A percentile compares a stretch with the other conserved stretches of the same genome.
Conservation (phyloP, 305 asterid genomes). For the Fraxinus paxiana region DNA sequence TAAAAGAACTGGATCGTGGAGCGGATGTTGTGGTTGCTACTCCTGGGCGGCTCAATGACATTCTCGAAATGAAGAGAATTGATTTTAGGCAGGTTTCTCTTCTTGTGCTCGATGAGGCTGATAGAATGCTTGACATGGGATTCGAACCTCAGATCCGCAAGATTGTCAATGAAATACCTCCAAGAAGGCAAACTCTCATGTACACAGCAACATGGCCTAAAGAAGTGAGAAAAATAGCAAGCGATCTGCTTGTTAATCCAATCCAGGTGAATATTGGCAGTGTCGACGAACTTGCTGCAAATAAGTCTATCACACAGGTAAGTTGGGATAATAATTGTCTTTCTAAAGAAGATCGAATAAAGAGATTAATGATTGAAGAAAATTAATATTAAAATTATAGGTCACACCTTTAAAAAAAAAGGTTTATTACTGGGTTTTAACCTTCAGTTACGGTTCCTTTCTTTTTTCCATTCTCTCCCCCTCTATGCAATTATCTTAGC, state of each 20-base stretch:
- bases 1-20: slow-evolving; percentile 87
- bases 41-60: slow-evolving; percentile 98
- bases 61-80: slow-evolving; percentile 88
- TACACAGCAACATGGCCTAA: slow-evolving; percentile 99
- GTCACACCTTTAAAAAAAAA: neutral
- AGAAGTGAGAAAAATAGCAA: slow-evolving; percentile 85
- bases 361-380: neutral
- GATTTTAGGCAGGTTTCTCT: slow-evolving; percentile 84
- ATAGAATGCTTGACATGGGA: slow-evolving; percentile 99
- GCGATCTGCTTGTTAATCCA: slow-evolving; percentile 80
- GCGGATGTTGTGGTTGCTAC: slow-evolving; percentile 93
- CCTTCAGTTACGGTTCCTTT: neutral
- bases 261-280: slow-evolving; percentile 95
- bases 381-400: neutral
- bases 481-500: neutral
- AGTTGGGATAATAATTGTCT: neutral
- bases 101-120: slow-evolving; percentile 98
- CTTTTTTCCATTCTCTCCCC: neutral
- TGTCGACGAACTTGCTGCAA: slow-evolving; percentile 91
- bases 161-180: slow-evolving; percentile 90
- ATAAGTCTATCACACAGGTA: slow-evolving; percentile 93
- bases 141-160: slow-evolving; percentile 97
- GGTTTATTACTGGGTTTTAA: neutral
- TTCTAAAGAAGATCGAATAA: slow-evolving; percentile 17
- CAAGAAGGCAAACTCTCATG: slow-evolving; percentile 96